phyloP scores from a whole-genome alignment of 2,329 filamentous ascomycete species.

The Anisogramma anomala region DNA sequence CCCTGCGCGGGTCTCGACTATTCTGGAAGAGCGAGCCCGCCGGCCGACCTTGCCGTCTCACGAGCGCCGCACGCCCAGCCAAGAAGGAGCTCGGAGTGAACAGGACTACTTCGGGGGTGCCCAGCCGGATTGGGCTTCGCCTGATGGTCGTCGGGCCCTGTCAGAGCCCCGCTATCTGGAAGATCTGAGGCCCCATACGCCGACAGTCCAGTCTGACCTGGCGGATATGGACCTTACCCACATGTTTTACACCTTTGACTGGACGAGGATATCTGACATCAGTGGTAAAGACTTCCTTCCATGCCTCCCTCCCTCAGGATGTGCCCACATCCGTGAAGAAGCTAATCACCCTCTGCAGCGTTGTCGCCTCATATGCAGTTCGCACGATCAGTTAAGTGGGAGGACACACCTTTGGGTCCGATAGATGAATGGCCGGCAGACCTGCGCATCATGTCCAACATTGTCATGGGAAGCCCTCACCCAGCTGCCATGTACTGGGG shows the following conservation, averaged over 20 bases:
- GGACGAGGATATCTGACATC: slow-evolving; percentile 52
- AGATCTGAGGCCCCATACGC: slow-evolving; percentile 16
- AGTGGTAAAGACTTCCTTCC: neutral
- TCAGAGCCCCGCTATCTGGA: slow-evolving; percentile 18
- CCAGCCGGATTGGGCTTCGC: slow-evolving; percentile 1
- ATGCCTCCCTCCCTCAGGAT: neutral
- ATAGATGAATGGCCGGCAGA: slow-evolving; percentile 64
- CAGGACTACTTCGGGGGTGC: slow-evolving; percentile 34
- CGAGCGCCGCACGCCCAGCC: slow-evolving; percentile 22
- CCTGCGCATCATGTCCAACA: slow-evolving; percentile 65
- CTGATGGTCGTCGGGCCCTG: slow-evolving; percentile 14
- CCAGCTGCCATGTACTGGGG: slow-evolving; percentile 72
- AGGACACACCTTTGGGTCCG: slow-evolving; percentile 58
- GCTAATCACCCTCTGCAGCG: slow-evolving; percentile 19
- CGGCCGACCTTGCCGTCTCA: slow-evolving; percentile 25
- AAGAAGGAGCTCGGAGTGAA: slow-evolving; percentile 19
- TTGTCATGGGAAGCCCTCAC: slow-evolving; percentile 70
- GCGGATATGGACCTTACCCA: too few species aligned
- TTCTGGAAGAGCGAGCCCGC: slow-evolving; percentile 25
- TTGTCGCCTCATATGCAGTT: slow-evolving; percentile 63
- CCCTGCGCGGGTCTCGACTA: slow-evolving; percentile 25
- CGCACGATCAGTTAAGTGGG: slow-evolving; percentile 62
- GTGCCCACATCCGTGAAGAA: slow-evolving; percentile 32
- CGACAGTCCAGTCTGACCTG: slow-evolving; percentile 12
- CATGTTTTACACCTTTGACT: slow-evolving; percentile 75